Conservation (phyloP, 2,329 filamentous ascomycete species). For the Alternaria postmessia region DNA sequence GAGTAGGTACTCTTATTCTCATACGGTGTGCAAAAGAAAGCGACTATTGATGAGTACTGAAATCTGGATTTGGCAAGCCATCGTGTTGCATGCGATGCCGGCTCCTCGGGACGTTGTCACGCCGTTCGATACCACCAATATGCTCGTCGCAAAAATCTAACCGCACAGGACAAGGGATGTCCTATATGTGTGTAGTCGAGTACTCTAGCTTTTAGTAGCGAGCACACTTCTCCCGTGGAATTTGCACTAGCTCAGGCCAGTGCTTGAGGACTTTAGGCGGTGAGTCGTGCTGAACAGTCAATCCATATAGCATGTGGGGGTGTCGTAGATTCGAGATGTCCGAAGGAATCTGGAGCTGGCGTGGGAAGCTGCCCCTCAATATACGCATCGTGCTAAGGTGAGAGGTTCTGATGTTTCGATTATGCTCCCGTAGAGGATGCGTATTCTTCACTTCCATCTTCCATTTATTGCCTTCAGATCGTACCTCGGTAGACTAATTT, state of each 20-base stretch:
- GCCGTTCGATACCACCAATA: background rate
- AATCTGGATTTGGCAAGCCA: background rate
- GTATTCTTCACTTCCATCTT: too few relatives aligned
- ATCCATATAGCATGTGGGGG: background rate
- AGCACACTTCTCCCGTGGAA: background rate
- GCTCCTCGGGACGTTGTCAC: background rate
- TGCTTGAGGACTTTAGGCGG: background rate
- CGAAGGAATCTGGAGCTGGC: background rate
- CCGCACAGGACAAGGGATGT: background rate
- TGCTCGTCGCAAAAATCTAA: background rate
- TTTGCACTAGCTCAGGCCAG: background rate
- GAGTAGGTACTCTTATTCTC: background rate
- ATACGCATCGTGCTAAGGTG: background rate
- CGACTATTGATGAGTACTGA: background rate
- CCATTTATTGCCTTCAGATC: too few relatives aligned
- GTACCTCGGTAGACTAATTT: too few relatives aligned
- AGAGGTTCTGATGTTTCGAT: too few relatives aligned
- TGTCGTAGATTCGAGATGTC: background rate
- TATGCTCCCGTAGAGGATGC: too few relatives aligned
- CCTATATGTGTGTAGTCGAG: background rate
- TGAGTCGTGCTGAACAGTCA: background rate
- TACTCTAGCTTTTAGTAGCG: background rate
- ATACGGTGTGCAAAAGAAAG: background rate
- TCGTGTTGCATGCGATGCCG: background rate
- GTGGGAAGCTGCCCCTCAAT: background rate